Conservation (phyloP, 805 yeast genomes). For the Spathaspora hagerdaliae region DNA sequence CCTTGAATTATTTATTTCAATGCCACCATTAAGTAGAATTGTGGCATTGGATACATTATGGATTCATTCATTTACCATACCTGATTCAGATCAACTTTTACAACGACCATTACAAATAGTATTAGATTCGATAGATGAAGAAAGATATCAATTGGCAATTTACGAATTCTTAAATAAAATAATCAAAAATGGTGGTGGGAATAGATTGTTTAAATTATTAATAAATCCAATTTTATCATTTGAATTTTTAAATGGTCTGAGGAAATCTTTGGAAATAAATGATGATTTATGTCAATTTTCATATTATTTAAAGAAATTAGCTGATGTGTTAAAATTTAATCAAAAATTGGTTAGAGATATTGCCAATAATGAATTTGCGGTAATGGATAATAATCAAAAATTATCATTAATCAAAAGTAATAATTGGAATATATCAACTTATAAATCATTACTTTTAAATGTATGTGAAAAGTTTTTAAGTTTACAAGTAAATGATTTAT, state of each 20-base stretch:
- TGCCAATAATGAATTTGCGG: slow-evolving; percentile 54
- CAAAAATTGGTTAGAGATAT: slow-evolving; percentile 39
- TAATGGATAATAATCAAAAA: slow-evolving; percentile 41
- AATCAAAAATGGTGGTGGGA: slow-evolving; percentile 48
- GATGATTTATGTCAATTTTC: slow-evolving; percentile 64
- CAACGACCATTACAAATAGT: slow-evolving; percentile 63
- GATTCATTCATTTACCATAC: slow-evolving; percentile 58
- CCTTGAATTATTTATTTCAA: slow-evolving; percentile 47
- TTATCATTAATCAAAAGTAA: slow-evolving; percentile 38
- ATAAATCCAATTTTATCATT: slow-evolving; percentile 50
- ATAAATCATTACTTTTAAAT: slow-evolving; percentile 51
- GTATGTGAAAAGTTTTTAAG: slow-evolving; percentile 45
- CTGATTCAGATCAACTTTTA: slow-evolving; percentile 48
- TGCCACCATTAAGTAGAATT: slow-evolving; percentile 33
- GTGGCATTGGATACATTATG: slow-evolving; percentile 65
- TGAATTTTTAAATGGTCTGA: slow-evolving; percentile 27
- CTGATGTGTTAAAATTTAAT: slow-evolving; percentile 49
- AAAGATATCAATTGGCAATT: slow-evolving; percentile 7
- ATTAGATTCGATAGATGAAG: slow-evolving; percentile 47
- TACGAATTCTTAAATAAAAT: slow-evolving; percentile 9
- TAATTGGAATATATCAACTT: slow-evolving; percentile 54
- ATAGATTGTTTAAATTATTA: slow-evolving; percentile 56
- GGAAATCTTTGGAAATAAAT: slow-evolving; percentile 24
- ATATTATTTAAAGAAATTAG: slow-evolving; percentile 55
- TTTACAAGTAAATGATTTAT: slow-evolving; percentile 14